Evolutionary conservation across 495 filamentous ascomycete species (phyloP).

Genomic region (Aspergillus diversus): DNA sequence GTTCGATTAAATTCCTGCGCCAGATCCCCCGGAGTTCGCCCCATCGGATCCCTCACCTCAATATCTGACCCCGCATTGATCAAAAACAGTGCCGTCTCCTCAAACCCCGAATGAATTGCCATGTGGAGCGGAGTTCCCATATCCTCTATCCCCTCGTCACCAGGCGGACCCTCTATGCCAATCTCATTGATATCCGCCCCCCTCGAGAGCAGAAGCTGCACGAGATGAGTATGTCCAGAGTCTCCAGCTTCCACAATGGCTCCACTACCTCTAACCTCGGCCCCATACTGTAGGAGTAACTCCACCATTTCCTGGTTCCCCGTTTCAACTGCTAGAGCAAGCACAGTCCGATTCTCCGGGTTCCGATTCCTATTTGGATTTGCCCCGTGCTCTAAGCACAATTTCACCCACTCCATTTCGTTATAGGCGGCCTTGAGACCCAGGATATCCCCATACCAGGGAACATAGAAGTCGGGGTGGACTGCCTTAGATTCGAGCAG

Average conservation of each 20-base stretch:
- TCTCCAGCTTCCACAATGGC: conserved; percentile 2
- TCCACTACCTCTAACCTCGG: conserved; percentile 1
- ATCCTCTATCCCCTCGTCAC: conserved; percentile 3
- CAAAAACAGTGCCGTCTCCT: conserved; percentile 14
- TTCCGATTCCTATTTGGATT: conserved; percentile 12
- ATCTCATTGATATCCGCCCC: conserved; percentile 21
- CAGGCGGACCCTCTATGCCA: conserved; percentile 8
- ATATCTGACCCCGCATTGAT: conserved; percentile 13
- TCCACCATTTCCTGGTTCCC: conserved; percentile 8
- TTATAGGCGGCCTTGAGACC: neutral
- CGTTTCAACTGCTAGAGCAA: conserved; percentile 5
- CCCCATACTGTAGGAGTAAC: conserved; percentile 11
- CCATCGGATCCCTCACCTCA: conserved; percentile 9
- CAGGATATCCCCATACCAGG: conserved; percentile 15
- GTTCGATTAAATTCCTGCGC: neutral
- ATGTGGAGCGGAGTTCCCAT: conserved; percentile 17
- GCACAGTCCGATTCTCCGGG: conserved; percentile 11
- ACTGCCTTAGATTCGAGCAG: conserved; percentile 11
- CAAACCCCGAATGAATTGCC: conserved; percentile 4
- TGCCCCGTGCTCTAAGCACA: conserved; percentile 15
- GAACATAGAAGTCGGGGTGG: conserved; percentile 1
- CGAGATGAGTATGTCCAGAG: conserved; percentile 11
- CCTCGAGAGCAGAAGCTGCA: conserved; percentile 18
- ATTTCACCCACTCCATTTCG: conserved; percentile 11
- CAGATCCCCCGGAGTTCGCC: conserved; percentile 9